phyloP scores from a whole-genome alignment of 768 basidiomycete species.

The Artomyces pyxidatus region DNA sequence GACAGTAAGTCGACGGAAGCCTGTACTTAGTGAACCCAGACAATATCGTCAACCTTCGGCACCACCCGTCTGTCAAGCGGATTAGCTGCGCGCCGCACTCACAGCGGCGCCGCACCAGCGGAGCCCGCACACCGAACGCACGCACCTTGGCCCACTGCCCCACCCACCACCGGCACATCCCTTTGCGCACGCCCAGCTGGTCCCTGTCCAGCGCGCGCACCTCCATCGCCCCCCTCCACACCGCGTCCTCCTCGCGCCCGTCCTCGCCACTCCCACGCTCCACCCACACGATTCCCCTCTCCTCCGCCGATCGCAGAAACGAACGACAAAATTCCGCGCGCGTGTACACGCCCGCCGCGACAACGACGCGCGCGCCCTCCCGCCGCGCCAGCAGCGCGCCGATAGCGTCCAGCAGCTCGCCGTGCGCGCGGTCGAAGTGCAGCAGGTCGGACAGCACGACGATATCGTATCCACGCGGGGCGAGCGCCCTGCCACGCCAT shows the following conservation, averaged over 20 bases:
- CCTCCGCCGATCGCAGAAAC: slow-evolving; percentile 37
- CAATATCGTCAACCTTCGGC: no score
- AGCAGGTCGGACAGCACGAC: slow-evolving; percentile 67
- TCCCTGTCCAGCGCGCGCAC: slow-evolving; percentile 35
- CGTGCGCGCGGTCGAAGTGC: slow-evolving; percentile 58
- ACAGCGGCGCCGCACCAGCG: no score
- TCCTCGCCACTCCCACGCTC: slow-evolving; percentile 38
- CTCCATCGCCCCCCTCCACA: slow-evolving; percentile 19
- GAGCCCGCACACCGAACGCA: no score
- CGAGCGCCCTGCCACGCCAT: slow-evolving; percentile 15
- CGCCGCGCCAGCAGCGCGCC: slow-evolving; percentile 37
- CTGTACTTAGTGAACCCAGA: no score
- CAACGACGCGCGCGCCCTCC: slow-evolving; percentile 37
- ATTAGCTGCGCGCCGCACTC: no score
- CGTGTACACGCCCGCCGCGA: slow-evolving; percentile 63
- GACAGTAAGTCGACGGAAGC: no score
- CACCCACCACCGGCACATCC: slow-evolving; percentile 58
- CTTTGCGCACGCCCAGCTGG: slow-evolving; percentile 43
- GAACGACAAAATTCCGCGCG: slow-evolving; percentile 38
- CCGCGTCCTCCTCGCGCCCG: slow-evolving; percentile 21
- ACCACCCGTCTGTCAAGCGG: no score
- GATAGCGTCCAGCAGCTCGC: slow-evolving; percentile 44
- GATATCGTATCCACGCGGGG: no score
- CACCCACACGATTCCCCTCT: slow-evolving; percentile 34
- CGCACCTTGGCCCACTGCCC: slow-evolving; percentile 41